Conservation (phyloP, 2,329 filamentous ascomycete genomes). For the Aspergillus vadensis region DNA sequence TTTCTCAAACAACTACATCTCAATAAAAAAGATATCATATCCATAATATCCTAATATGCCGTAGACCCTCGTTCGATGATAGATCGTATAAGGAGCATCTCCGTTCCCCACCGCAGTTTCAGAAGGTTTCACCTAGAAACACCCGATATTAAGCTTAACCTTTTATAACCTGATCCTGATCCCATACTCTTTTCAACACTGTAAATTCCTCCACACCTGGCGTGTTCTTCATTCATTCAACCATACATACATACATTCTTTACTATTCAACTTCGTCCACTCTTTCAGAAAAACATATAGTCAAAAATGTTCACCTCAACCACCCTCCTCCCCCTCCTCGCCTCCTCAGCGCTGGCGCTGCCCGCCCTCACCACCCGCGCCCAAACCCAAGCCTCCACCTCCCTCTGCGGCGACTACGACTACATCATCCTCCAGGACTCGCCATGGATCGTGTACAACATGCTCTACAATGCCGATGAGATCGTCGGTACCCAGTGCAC, state of each 20-base stretch:
- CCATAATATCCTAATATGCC: no score
- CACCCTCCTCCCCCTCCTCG: background rate
- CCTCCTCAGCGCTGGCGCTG: conserved; percentile 8
- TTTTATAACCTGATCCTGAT: background rate
- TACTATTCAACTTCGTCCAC: no score
- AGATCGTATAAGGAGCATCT: no score
- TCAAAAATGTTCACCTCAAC: background rate
- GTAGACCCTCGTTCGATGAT: no score
- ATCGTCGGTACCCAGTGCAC: conserved; percentile 47
- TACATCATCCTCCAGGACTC: conserved; percentile 41
- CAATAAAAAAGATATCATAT: no score
- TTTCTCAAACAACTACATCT: no score
- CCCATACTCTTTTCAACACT: background rate
- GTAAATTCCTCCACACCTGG: no score
- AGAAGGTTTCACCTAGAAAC: background rate
- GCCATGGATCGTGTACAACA: conserved; percentile 51
- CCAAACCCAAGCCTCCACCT: conserved; percentile 4
- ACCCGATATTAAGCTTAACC: conserved; percentile 7
- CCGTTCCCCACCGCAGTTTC: background rate
- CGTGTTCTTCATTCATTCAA: background rate
- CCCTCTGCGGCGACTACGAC: conserved; percentile 25
- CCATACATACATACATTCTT: background rate
- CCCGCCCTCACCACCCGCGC: background rate
- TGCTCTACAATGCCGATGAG: conserved; percentile 47
- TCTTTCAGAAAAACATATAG: no score